Evolutionary conservation across 139 green algal species (phyloP).

Genomic region (Chlorella sp.): DNA sequence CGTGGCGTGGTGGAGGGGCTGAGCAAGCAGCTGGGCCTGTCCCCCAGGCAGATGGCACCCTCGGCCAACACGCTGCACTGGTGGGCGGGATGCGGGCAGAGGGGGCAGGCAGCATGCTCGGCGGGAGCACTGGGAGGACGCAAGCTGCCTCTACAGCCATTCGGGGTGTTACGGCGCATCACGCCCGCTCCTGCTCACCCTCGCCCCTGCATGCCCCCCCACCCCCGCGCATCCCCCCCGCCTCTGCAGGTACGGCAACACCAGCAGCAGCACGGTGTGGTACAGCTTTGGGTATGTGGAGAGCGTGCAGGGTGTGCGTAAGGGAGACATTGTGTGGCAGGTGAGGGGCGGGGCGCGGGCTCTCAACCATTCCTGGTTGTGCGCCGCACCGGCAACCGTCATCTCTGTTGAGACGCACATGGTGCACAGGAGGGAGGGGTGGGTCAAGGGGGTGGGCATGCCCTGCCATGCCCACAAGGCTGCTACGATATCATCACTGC

Average conservation of each 20-base stretch:
- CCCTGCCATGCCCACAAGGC: too few species aligned
- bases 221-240: neutral
- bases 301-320: slow-evolving; percentile 61
- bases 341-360: slow-evolving; percentile 38
- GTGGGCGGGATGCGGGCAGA: neutral
- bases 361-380: too few species aligned
- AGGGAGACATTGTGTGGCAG: slow-evolving; percentile 89
- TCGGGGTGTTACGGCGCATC: neutral
- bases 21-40: slow-evolving; percentile 75
- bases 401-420: too few species aligned
- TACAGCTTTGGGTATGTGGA: slow-evolving; percentile 88
- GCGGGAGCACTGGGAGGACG: too few species aligned
- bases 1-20: slow-evolving; percentile 84
- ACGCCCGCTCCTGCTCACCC: neutral
- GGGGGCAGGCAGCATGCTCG: neutral
- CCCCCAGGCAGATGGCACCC: slow-evolving; percentile 58
- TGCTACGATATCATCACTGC: neutral
- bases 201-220: neutral
- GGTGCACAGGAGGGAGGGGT: too few species aligned
- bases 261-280: slow-evolving; percentile 85
- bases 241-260: slow-evolving; percentile 80
- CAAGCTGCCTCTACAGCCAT: neutral
- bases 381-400: too few species aligned
- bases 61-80: slow-evolving; percentile 62
- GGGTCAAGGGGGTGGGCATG: too few species aligned